A percentile compares a stretch with the other conserved stretches of the same genome.
Evolutionary conservation across 805 yeast species (phyloP).

Genomic region (Wickerhamomyces silvicola): DNA sequence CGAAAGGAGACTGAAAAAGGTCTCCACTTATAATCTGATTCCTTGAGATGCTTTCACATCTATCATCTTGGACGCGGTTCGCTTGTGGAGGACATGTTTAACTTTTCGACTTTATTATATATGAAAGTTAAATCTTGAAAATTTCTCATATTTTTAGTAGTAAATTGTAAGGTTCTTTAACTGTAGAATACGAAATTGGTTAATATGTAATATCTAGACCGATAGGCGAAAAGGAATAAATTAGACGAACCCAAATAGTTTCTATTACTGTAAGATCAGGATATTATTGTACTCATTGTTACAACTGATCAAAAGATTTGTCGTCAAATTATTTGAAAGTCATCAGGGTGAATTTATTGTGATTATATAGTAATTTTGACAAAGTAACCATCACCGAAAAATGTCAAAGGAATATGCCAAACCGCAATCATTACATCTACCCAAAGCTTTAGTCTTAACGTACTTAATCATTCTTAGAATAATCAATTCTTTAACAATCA

Average conservation of each 20-base stretch:
- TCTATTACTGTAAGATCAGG: too few species aligned
- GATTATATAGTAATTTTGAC: too few species aligned
- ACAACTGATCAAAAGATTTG: too few species aligned
- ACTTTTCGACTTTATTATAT: too few species aligned
- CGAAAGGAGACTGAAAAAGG: constrained; percentile 20
- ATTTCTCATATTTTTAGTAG: background rate
- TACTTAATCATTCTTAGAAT: constrained; percentile 40
- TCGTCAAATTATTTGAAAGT: too few species aligned
- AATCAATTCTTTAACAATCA: constrained; percentile 53
- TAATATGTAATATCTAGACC: background rate
- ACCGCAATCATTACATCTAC: constrained; percentile 8
- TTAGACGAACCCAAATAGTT: too few species aligned
- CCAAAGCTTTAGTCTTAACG: constrained; percentile 17
- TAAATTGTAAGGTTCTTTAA: background rate
- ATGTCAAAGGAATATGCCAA: too few species aligned
- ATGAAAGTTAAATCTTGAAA: background rate
- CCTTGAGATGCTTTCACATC: constrained; percentile 4
- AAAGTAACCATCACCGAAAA: too few species aligned
- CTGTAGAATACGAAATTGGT: background rate
- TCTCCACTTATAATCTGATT: constrained; percentile 22
- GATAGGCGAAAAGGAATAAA: too few species aligned
- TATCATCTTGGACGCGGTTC: constrained; percentile 17
- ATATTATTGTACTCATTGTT: too few species aligned
- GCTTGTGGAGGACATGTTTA: constrained; percentile 23
- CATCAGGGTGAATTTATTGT: too few species aligned